Base-by-base conservation (phyloP, 768 basidiomycete species). In the Psilocybe cubensis region DNA sequence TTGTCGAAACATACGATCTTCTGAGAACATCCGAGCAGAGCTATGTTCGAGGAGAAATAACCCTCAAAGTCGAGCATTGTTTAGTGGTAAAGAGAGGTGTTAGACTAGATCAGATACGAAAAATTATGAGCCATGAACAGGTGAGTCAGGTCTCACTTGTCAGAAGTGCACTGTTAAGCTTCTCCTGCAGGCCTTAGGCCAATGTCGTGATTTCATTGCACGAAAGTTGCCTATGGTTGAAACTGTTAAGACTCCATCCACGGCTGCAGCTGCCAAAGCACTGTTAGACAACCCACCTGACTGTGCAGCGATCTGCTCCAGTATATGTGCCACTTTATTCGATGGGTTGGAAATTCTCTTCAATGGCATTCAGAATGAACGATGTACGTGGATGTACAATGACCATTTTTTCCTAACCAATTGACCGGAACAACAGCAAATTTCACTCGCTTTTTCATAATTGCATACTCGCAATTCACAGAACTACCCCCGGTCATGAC, bases 91-190 rank as follows among this genome's bases (percentile, higher is more conserved):
- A 80, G 48, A 70, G 71, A 44, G 91, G 89, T 7, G 81, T 83
- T 27, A 75, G 79, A 56, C 59, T 85, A 8, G 68, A 78, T 41
- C 76, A 88, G 40, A 79, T 93, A 24, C 75, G 78, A 56, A 75
- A 69, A 54, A 77, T 94, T 14, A 65, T 91, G 63, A 93, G 91
- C 72, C 91, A 94, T 59, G 91, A 92, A 66, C 91, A 93, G 76
- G 91, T 91, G 53, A 48, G 65, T 52, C 46, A 28, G n/a, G 55
- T 46, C 17, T 11, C 38, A 14, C 8, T 38, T 31, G 48, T 44
- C 35, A 35, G 5, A 33, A 42, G 12, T 38, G 12, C 12, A 12
- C 28, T 43, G 6, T 20, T 24, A 9, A 35, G 28, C 47, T 61
- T 35, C 48, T 49, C 53, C 10, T 31, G 40, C 35, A 92, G 91